A percentile compares a stretch with the other conserved stretches of the same genome.
These are phyloP conservation scores for Oryza rufipogon DNA, from an alignment of 176 grass and related monocot genomes.

Conservation along the genomic window DNA sequence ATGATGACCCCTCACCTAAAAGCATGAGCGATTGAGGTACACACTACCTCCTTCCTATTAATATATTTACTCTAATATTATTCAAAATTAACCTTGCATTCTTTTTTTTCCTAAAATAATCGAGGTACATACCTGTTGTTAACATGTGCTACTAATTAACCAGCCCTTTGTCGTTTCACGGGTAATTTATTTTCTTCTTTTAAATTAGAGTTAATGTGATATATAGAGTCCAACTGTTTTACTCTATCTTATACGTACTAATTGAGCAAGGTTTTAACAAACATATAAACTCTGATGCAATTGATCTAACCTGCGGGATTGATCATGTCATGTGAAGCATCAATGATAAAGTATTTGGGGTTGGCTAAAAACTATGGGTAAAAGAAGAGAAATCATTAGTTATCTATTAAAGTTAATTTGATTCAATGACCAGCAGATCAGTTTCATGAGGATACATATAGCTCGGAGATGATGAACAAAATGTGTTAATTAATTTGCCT, in stretches of 20 bases:
- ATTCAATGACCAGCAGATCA: no score
- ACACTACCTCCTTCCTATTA: background rate
- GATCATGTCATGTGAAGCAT: no score
- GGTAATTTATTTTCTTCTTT: background rate
- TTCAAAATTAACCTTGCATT: background rate
- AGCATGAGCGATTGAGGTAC: slow-evolving; percentile 24
- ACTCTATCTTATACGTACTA: background rate
- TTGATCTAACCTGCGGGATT: no score
- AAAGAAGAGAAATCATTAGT: no score
- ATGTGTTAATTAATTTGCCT: no score
- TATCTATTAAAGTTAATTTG: no score
- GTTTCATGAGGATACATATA: no score
- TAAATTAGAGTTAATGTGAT: background rate
- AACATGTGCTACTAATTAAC: background rate
- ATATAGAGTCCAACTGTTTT: background rate
- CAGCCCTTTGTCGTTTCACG: background rate
- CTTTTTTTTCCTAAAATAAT: background rate
- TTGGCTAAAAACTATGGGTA: no score
- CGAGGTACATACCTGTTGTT: background rate
- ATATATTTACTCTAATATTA: background rate
- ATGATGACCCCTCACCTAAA: slow-evolving; percentile 49
- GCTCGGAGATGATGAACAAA: no score
- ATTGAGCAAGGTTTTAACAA: no score
- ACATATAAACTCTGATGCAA: background rate
- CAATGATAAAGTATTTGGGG: no score